Percentiles rank a stretch among this genome's conserved stretches.
Conservation (phyloP, 2,329 filamentous ascomycete species). For the Aspergillus japonicus region DNA sequence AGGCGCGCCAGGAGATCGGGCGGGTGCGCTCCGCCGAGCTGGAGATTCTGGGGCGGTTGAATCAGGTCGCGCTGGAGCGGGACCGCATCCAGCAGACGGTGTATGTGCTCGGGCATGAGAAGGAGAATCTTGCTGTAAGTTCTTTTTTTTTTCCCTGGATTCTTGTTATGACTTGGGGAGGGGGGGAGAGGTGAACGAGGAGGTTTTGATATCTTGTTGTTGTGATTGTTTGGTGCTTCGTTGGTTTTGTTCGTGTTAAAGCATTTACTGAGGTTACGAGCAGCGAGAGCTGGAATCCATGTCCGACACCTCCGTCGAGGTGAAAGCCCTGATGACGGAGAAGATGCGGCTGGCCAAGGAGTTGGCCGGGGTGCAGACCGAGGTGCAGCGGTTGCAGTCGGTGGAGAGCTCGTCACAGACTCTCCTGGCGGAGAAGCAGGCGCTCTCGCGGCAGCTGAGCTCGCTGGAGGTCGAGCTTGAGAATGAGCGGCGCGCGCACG, state of each 20-base stretch:
- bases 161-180: too few species aligned
- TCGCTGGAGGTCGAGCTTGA: constrained; percentile 78
- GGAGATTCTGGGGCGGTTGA: constrained; percentile 48
- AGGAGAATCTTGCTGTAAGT: constrained; percentile 56
- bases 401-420: constrained; percentile 63
- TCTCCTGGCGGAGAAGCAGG: constrained; percentile 73
- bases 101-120: constrained; percentile 53
- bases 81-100: constrained; percentile 33
- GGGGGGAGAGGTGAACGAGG: too few species aligned
- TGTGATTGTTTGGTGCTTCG: constrained; percentile 15
- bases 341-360: constrained; percentile 63
- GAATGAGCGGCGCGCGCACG: constrained; percentile 70
- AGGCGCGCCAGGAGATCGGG: constrained; percentile 56
- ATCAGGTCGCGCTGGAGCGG: constrained; percentile 50
- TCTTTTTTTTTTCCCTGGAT: too few species aligned
- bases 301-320: constrained; percentile 65
- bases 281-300: constrained; percentile 72
- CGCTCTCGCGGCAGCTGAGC: constrained; percentile 73
- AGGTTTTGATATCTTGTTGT: too few species aligned
- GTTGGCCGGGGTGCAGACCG: constrained; percentile 57
- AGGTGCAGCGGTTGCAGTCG: constrained; percentile 61
- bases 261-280: not conserved
- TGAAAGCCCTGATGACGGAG: constrained; percentile 66
- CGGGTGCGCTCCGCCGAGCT: constrained; percentile 46
- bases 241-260: not conserved